These are phyloP conservation scores for Hericium erinaceus DNA, from an alignment of 768 basidiomycete species.

Conservation along the genomic window DNA sequence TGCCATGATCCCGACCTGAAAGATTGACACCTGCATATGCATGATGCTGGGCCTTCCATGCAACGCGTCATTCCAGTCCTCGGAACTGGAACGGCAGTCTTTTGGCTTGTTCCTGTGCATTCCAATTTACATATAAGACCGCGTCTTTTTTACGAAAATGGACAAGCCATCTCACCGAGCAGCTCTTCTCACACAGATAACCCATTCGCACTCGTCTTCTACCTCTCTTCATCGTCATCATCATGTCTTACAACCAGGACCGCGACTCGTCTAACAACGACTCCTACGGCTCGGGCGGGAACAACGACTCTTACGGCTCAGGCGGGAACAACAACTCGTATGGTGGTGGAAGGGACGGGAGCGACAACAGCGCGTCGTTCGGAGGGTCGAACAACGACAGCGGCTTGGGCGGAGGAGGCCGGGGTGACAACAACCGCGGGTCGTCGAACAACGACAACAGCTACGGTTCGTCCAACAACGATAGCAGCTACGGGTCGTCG, in stretches of 20 bases:
- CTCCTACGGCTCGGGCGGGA: background rate
- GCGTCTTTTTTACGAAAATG: no score
- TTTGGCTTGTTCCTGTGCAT: no score
- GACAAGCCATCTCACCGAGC: no score
- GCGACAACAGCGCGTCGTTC: constrained; percentile 3
- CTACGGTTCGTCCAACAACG: constrained; percentile 11
- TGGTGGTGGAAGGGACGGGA: background rate
- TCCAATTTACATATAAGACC: no score
- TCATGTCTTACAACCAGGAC: background rate
- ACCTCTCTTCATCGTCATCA: background rate
- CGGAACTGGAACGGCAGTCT: no score
- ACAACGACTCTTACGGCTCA: background rate
- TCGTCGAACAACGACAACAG: constrained; percentile 2
- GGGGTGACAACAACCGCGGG: constrained; percentile 1
- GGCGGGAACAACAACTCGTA: constrained; percentile 4
- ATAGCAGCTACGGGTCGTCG: constrained; percentile 19
- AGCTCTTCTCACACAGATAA: no score
- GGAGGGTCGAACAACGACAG: background rate
- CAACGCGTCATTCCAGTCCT: no score
- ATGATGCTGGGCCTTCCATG: no score
- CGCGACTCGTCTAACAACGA: background rate
- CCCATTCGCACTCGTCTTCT: background rate
- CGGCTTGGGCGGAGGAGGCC: background rate
- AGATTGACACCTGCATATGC: no score
- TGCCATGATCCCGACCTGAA: no score